Evolutionary conservation across 2,329 filamentous ascomycete genomes (phyloP).

Genomic region (Anthostomella pinea): DNA sequence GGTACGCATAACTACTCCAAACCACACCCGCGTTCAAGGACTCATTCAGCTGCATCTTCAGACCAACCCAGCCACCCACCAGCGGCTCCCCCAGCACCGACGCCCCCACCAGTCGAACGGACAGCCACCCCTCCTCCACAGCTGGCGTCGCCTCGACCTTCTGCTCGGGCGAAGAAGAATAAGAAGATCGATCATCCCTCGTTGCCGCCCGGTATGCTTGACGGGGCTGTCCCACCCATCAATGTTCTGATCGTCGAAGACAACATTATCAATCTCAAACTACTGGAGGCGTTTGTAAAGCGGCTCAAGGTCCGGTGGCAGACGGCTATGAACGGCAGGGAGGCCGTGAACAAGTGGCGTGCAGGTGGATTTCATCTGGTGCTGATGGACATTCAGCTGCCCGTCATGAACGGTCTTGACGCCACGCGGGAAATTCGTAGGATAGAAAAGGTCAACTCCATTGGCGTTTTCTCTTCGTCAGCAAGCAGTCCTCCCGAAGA

Average conservation of each 20-base stretch:
- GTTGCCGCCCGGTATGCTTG: constrained; percentile 64
- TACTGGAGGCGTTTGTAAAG: constrained; percentile 95
- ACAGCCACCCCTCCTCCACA: constrained; percentile 53
- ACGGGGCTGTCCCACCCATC: constrained; percentile 86
- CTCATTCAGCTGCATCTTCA: constrained; percentile 56
- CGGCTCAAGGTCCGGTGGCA: constrained; percentile 93
- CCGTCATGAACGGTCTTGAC: constrained; percentile 92
- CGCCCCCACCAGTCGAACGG: constrained; percentile 52
- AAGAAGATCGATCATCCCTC: constrained; percentile 49
- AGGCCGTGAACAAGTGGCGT: constrained; percentile 92
- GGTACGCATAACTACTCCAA: constrained; percentile 41
- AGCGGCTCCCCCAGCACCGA: constrained; percentile 49
- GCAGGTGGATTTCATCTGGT: constrained; percentile 92
- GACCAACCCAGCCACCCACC: constrained; percentile 46
- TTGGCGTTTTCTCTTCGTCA: constrained; percentile 82
- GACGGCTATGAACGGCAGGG: constrained; percentile 92
- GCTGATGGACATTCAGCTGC: constrained; percentile 97
- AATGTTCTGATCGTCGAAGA: constrained; percentile 98
- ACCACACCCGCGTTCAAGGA: constrained; percentile 50
- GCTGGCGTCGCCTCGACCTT: constrained; percentile 46
- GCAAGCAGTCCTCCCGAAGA: constrained; percentile 53
- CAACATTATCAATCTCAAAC: constrained; percentile 94
- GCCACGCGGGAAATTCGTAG: constrained; percentile 93
- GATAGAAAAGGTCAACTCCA: constrained; percentile 84
- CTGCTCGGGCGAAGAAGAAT: constrained; percentile 47